Evolutionary conservation across 768 basidiomycete genomes (phyloP).

Genomic region (Russula griseocarnosa): DNA sequence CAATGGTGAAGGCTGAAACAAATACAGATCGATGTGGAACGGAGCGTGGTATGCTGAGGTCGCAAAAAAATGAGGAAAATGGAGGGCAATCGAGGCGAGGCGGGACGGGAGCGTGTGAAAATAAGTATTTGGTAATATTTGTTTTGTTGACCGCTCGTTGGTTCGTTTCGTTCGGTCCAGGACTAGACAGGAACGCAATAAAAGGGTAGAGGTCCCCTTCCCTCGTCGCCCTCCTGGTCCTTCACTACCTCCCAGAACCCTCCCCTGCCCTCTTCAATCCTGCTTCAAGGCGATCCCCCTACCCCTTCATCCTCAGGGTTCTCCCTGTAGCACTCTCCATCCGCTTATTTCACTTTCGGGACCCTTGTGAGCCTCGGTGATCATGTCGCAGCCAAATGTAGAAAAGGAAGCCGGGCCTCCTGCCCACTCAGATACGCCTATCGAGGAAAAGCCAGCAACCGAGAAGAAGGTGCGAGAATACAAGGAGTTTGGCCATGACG

Average conservation of each 20-base stretch:
- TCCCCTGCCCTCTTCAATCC: conserved; percentile 30
- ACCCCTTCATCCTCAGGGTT: conserved; percentile 14
- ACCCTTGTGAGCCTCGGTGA: background rate
- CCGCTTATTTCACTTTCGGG: background rate
- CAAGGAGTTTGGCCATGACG: conserved; percentile 79
- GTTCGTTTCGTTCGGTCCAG: too few relatives aligned
- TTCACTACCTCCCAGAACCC: conserved; percentile 20
- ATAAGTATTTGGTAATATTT: conserved; percentile 23
- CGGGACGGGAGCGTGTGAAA: conserved; percentile 2
- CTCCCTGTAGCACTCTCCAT: conserved; percentile 11
- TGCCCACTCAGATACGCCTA: conserved; percentile 42
- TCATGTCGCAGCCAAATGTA: conserved; percentile 43
- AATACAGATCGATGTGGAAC: background rate
- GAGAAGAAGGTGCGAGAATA: conserved; percentile 73
- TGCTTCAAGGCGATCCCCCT: conserved; percentile 28
- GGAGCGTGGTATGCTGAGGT: background rate
- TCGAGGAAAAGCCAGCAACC: conserved; percentile 26
- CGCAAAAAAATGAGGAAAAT: too few relatives aligned
- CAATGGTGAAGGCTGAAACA: background rate
- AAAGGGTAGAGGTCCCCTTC: background rate
- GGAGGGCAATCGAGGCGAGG: background rate
- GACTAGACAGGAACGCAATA: background rate
- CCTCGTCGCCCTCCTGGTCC: conserved; percentile 1
- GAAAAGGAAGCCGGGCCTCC: conserved; percentile 67
- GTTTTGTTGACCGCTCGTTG: background rate